Evolutionary conservation across 2,329 filamentous ascomycete genomes (phyloP).

Genomic region (Colletotrichum simmondsii): DNA sequence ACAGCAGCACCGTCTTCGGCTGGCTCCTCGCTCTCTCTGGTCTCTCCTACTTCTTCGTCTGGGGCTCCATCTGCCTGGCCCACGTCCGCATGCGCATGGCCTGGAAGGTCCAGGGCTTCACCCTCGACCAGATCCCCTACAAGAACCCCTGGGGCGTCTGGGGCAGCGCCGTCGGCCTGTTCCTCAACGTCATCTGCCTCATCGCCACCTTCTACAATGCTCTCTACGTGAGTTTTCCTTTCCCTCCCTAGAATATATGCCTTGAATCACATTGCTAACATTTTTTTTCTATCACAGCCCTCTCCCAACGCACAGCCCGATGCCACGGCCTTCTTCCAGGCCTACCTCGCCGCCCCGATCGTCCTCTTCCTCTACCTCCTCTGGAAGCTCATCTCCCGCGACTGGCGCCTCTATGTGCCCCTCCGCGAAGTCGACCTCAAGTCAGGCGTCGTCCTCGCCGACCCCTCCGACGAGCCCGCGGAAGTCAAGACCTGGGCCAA

Average conservation of each 20-base stretch:
- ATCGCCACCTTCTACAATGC: slow-evolving; percentile 79
- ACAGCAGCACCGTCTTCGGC: slow-evolving; percentile 62
- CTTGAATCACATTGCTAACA: background rate
- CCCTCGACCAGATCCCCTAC: slow-evolving; percentile 59
- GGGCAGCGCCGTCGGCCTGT: slow-evolving; percentile 76
- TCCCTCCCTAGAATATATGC: background rate
- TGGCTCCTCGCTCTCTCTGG: slow-evolving; percentile 79
- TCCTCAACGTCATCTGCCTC: slow-evolving; percentile 74
- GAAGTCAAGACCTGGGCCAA: slow-evolving; percentile 47
- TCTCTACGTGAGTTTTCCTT: slow-evolving; percentile 57
- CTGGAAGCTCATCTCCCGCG: slow-evolving; percentile 70
- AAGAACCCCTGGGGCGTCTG: slow-evolving; percentile 64
- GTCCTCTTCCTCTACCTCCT: slow-evolving; percentile 68
- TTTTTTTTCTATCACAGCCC: slow-evolving; percentile 42
- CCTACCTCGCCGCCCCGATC: slow-evolving; percentile 68
- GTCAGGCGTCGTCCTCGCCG: slow-evolving; percentile 64
- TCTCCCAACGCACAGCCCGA: slow-evolving; percentile 44
- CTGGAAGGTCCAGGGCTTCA: slow-evolving; percentile 69
- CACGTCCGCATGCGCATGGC: slow-evolving; percentile 74
- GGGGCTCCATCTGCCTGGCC: slow-evolving; percentile 74
- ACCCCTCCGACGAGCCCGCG: slow-evolving; percentile 56
- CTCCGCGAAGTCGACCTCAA: slow-evolving; percentile 71
- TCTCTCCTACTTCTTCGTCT: slow-evolving; percentile 79
- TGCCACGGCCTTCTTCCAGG: slow-evolving; percentile 66
- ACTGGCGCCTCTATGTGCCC: slow-evolving; percentile 68